Percentiles rank a stretch among this genome's conserved stretches.
These are phyloP conservation scores for Blastocladiella emersonii DNA, from an alignment of 371 early-diverging fungal genomes.

Conservation along the genomic window DNA sequence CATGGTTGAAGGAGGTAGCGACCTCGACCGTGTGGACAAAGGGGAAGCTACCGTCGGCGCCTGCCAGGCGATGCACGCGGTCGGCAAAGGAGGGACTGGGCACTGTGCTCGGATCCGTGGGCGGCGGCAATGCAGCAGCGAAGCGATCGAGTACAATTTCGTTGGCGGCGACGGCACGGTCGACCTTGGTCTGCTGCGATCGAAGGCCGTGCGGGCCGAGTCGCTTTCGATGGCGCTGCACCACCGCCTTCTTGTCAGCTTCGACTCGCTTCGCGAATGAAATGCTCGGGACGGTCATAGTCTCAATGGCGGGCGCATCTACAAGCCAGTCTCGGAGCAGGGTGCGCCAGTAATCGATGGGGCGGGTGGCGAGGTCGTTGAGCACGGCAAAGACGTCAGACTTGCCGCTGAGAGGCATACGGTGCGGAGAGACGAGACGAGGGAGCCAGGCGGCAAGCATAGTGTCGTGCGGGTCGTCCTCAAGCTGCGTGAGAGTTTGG, in stretches of 20 bases:
- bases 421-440: constrained; percentile 40
- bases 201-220: background rate
- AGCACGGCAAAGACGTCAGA: constrained; percentile 31
- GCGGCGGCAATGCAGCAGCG: background rate
- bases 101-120: background rate
- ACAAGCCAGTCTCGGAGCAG: constrained; percentile 41
- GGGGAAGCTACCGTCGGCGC: no score
- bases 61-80: no score
- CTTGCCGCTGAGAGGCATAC: constrained; percentile 17
- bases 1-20: constrained; percentile 22
- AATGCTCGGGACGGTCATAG: constrained; percentile 41
- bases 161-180: background rate
- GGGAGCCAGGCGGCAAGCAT: constrained; percentile 31
- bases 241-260: constrained; percentile 1
- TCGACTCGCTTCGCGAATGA: constrained; percentile 32
- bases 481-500: constrained; percentile 32
- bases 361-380: constrained; percentile 29
- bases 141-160: background rate
- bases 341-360: constrained; percentile 41
- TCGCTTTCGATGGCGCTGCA: background rate
- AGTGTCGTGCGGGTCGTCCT: constrained; percentile 47
- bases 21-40: background rate
- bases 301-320: constrained; percentile 34
- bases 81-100: no score
- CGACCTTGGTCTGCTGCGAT: background rate